Conservation (phyloP, 495 filamentous ascomycete species). For the Umbilicaria muhlenbergii region DNA sequence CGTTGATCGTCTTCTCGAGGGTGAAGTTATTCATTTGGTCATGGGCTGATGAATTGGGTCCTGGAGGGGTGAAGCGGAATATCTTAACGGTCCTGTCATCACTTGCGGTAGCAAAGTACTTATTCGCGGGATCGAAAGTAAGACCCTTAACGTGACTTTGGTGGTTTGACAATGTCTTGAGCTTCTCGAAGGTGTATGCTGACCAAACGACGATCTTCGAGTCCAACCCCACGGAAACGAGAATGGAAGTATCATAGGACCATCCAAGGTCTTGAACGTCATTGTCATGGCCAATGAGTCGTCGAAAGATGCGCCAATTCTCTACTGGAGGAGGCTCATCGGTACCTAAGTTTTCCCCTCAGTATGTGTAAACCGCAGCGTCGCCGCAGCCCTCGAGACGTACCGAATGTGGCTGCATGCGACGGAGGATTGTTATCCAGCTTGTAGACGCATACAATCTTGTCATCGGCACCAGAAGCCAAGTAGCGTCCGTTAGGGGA, state of each 20-base stretch:
- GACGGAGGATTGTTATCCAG: slow-evolving; percentile 69
- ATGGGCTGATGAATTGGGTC: slow-evolving; percentile 80
- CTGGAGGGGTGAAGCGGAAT: slow-evolving; percentile 81
- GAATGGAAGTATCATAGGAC: slow-evolving; percentile 88
- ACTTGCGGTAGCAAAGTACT: slow-evolving; percentile 95
- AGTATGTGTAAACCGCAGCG: neutral
- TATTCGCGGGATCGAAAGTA: slow-evolving; percentile 96
- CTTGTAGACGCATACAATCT: slow-evolving; percentile 92
- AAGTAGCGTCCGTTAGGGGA: slow-evolving; percentile 86
- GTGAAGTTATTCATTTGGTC: slow-evolving; percentile 93
- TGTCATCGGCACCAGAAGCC: slow-evolving; percentile 93
- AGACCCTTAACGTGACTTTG: slow-evolving; percentile 97
- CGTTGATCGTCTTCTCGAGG: slow-evolving; percentile 70
- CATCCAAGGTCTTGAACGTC: slow-evolving; percentile 97
- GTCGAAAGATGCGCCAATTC: slow-evolving; percentile 88
- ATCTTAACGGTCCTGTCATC: slow-evolving; percentile 96
- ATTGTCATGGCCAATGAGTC: slow-evolving; percentile 92
- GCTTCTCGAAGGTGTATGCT: slow-evolving; percentile 91
- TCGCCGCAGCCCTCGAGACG: slow-evolving; percentile 9
- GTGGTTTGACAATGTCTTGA: slow-evolving; percentile 80
- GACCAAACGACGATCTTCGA: slow-evolving; percentile 98
- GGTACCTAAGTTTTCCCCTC: slow-evolving; percentile 39
- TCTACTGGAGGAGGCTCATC: slow-evolving; percentile 88
- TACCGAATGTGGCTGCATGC: slow-evolving; percentile 61
- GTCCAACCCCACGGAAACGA: slow-evolving; percentile 92